A percentile compares a stretch with the other conserved stretches of the same genome.
phyloP scores from a whole-genome alignment of 2,329 filamentous ascomycete genomes.

The Corynespora cassiicola region DNA sequence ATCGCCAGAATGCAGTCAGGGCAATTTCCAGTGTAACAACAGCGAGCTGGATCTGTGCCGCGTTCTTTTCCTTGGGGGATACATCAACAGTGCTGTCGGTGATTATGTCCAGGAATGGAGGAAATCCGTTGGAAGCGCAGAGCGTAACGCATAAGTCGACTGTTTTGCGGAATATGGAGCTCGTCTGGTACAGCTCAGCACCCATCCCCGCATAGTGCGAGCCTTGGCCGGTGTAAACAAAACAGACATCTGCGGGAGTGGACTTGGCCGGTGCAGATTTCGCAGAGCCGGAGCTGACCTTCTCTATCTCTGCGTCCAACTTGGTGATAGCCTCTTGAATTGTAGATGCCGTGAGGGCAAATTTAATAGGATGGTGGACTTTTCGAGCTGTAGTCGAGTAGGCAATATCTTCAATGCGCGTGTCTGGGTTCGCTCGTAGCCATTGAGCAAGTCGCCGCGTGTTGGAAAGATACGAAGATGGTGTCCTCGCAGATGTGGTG shows the following conservation, averaged over 20 bases:
- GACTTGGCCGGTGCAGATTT: neutral
- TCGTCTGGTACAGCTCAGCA: conserved; percentile 15
- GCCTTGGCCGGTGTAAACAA: conserved; percentile 48
- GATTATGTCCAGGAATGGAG: conserved; percentile 10
- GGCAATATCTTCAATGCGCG: conserved; percentile 11
- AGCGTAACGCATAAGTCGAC: conserved; percentile 6
- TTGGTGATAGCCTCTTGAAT: conserved; percentile 9
- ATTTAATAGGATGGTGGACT: conserved; percentile 18
- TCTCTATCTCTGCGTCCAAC: conserved; percentile 25
- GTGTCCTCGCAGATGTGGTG: conserved; percentile 16
- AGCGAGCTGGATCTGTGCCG: conserved; percentile 46
- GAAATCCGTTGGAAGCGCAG: conserved; percentile 1
- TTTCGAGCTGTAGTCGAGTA: conserved; percentile 27
- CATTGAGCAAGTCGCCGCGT: conserved; percentile 8
- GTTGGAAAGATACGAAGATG: conserved; percentile 11
- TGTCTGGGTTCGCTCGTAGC: conserved; percentile 10
- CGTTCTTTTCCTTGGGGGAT: neutral
- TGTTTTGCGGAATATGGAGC: conserved; percentile 24
- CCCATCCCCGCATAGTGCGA: conserved; percentile 20
- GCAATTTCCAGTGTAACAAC: conserved; percentile 50
- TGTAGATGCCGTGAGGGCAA: conserved; percentile 3
- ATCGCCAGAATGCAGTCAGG: conserved; percentile 17
- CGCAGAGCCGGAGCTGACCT: too few species aligned
- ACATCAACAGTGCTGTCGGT: neutral
- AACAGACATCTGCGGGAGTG: conserved; percentile 21